These are phyloP conservation scores for Emmonsiellopsis sp. DNA, from an alignment of 2,329 filamentous ascomycete species.

Conservation along the genomic window DNA sequence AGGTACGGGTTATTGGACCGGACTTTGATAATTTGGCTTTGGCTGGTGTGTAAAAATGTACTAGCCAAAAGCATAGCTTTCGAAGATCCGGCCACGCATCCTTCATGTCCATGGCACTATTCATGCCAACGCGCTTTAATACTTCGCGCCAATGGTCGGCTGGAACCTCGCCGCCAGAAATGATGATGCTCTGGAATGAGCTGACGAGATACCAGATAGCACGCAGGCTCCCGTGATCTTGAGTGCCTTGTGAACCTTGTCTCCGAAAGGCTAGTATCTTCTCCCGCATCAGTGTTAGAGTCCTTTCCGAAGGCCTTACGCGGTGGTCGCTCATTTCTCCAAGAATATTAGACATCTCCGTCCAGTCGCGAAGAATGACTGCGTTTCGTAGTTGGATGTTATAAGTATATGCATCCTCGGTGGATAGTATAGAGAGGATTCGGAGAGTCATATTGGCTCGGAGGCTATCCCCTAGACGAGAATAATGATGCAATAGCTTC, in stretches of 20 bases:
- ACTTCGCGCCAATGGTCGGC: conserved; percentile 48
- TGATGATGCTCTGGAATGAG: conserved; percentile 40
- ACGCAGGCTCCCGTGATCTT: conserved; percentile 23
- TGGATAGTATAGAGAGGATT: conserved; percentile 37
- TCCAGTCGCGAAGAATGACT: conserved; percentile 24
- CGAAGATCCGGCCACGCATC: conserved; percentile 44
- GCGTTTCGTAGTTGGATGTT: conserved; percentile 34
- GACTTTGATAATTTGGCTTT: conserved; percentile 1
- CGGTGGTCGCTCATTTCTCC: conserved; percentile 43
- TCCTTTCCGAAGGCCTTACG: conserved; percentile 34
- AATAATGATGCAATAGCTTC: conserved; percentile 44
- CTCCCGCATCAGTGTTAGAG: conserved; percentile 36
- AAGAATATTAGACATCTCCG: conserved; percentile 24
- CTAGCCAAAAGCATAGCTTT: conserved; percentile 45
- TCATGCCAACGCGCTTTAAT: conserved; percentile 46
- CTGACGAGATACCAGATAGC: conserved; percentile 38
- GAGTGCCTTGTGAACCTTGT: conserved; percentile 11
- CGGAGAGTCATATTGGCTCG: conserved; percentile 49
- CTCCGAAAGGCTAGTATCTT: conserved; percentile 23
- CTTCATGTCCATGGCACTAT: conserved; percentile 30
- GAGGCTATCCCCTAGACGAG: conserved; percentile 41
- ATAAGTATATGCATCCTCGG: conserved; percentile 22
- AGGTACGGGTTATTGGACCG: background rate
- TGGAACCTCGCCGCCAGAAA: conserved; percentile 34
- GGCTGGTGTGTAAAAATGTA: conserved; percentile 27